Evolutionary conservation across 331 rosid genomes (phyloP).

Genomic region (Spiraea crenata): DNA sequence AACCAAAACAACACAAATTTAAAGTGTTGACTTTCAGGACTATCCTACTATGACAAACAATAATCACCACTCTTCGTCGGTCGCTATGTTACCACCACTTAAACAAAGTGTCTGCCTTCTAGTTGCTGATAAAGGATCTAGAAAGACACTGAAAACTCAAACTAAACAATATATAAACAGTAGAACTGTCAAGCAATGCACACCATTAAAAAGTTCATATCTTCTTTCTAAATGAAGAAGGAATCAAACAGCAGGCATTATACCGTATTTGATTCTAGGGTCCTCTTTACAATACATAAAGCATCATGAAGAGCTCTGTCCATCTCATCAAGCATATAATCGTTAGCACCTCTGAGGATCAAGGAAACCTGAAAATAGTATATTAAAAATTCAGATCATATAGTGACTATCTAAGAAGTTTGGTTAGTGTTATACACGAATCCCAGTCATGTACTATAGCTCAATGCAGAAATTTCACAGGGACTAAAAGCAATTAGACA

Average conservation of each 20-base stretch:
- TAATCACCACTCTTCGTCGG: too few species aligned
- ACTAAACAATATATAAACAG: background rate
- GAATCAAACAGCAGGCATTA: constrained; percentile 10
- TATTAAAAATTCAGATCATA: constrained; percentile 2
- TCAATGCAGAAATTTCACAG: background rate
- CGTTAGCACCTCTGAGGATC: constrained; percentile 96
- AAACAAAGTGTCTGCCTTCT: background rate
- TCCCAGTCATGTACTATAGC: background rate
- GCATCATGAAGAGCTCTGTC: constrained; percentile 97
- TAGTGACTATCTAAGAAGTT: background rate
- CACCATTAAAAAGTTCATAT: background rate
- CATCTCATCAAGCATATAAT: constrained; percentile 99
- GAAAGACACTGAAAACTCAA: background rate
- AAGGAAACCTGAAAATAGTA: constrained; percentile 65
- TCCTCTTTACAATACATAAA: constrained; percentile 90
- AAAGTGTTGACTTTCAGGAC: background rate
- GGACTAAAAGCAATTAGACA: background rate
- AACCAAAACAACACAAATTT: background rate
- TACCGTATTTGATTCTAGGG: constrained; percentile 94
- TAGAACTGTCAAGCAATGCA: background rate
- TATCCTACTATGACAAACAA: too few species aligned
- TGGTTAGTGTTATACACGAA: background rate
- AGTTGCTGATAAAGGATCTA: background rate
- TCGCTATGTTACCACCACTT: too few species aligned
- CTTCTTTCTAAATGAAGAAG: background rate